Evolutionary conservation across 768 basidiomycete species (phyloP), one percentile per base, ranked within the genome.

Genomic region (Kockovaella imperatae): DNA sequence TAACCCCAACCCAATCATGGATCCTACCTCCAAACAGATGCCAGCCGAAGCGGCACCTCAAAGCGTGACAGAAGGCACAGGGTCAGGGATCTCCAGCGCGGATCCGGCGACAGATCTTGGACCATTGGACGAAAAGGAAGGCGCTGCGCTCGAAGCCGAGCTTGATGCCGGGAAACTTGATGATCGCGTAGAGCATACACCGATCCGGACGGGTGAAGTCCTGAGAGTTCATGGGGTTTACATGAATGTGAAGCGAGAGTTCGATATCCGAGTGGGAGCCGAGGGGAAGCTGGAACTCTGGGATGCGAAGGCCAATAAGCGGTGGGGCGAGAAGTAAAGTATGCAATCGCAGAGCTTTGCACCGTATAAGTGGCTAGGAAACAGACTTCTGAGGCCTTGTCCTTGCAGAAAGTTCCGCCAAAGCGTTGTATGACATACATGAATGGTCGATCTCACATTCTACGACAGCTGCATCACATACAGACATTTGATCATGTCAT

Each of bases 171-270:
- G 43, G 15, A 30, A 32, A 15, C 14, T 32, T 0, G 57, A 64
- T 30, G 50, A 57, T 36, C 15, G 45, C 8, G 53, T 67, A 10
- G 65, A 67, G 41, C 35, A 47, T 24, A 50, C 20, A 15, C 47
- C 60, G 15, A 43, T 68, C 8, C 24, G 49, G 15, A 60, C 57
- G n/a, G 59, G 52, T 3, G 46, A 47, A 20, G 45, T 57, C 1
- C 39, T 68, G 40, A 48, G 63, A 5, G 57, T 68, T 2, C 66
- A 68, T 50, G 59, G 59, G 20, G 56, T 68, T 13, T 68, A 63
- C 44, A 68, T 68, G 66, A 56, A 59, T 35, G 35, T 51, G 18
- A 31, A 57, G 42, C 46, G 61, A 35, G 50, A 60, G 20, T 63
- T 59, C 25, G 58, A 60, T 42, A 46, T 68, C 8, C 35, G 63